Evolutionary conservation across 192 early-diverging fungal genomes (phyloP).

Genomic region (Coemansia sp.): DNA sequence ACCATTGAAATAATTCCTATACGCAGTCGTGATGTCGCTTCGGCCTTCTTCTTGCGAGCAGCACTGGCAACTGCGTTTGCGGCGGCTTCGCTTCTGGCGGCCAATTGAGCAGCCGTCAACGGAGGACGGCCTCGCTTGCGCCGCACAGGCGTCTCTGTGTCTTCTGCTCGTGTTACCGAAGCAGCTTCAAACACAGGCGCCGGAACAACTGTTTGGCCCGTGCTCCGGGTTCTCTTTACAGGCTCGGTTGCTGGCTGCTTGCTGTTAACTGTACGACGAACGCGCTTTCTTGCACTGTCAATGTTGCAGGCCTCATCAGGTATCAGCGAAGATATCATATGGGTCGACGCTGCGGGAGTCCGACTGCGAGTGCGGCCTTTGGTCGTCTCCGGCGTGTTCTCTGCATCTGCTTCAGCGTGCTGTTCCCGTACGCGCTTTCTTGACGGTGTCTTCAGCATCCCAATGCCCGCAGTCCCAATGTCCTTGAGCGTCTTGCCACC

Average conservation of each 20-base stretch:
- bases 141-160: slow-evolving; percentile 1
- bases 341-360: not conserved
- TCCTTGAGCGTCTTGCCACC: slow-evolving; percentile 22
- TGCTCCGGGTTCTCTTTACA: slow-evolving; percentile 5
- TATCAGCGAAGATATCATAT: not conserved
- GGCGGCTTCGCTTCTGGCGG: slow-evolving; percentile 4
- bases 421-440: slow-evolving; percentile 19
- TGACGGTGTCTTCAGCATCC: slow-evolving; percentile 19
- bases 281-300: slow-evolving; percentile 1
- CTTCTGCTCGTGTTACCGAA: not conserved
- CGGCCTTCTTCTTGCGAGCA: slow-evolving; percentile 10
- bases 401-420: not conserved
- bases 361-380: not conserved
- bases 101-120: slow-evolving; percentile 10
- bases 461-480: slow-evolving; percentile 14
- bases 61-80: not conserved
- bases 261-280: not conserved
- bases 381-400: not conserved
- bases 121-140: slow-evolving; percentile 16
- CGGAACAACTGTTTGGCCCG: not conserved
- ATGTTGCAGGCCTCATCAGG: not conserved
- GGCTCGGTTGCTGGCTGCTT: slow-evolving; percentile 8
- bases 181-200: slow-evolving; percentile 5
- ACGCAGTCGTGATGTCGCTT: slow-evolving; percentile 20
- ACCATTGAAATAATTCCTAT: slow-evolving; percentile 48